Evolutionary conservation across 2,329 filamentous ascomycete species (phyloP).

Genomic region (Apiospora pterosperma): DNA sequence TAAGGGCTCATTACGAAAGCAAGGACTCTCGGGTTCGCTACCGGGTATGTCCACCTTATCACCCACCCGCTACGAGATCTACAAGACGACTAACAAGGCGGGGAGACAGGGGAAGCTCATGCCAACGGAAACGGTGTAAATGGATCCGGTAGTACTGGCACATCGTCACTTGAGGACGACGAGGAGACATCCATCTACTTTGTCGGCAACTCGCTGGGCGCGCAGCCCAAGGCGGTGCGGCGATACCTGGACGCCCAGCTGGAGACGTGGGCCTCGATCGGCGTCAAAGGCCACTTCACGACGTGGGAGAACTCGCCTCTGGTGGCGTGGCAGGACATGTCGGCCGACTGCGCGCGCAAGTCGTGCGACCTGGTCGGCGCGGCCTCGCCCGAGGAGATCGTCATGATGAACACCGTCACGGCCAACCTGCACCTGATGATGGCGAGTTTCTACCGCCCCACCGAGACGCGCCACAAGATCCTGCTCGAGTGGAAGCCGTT

Average conservation of each 20-base stretch:
- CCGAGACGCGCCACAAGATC: conserved; percentile 65
- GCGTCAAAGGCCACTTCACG: conserved; percentile 80
- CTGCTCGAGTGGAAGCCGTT: conserved; percentile 90
- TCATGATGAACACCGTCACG: conserved; percentile 85
- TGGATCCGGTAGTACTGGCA: conserved; percentile 11
- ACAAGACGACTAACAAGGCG: neutral
- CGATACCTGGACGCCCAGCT: conserved; percentile 84
- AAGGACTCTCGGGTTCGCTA: conserved; percentile 45
- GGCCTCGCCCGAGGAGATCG: conserved; percentile 71
- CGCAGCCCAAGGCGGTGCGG: conserved; percentile 80
- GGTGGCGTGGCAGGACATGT: conserved; percentile 73
- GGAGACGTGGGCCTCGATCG: conserved; percentile 78
- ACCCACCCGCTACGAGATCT: neutral
- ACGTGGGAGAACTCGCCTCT: conserved; percentile 65
- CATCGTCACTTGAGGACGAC: conserved; percentile 14
- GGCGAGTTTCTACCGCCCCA: conserved; percentile 79
- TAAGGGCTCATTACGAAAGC: conserved; percentile 66
- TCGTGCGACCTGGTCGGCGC: conserved; percentile 76
- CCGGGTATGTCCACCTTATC: conserved; percentile 30
- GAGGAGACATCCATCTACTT: conserved; percentile 67
- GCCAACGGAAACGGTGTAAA: conserved; percentile 22
- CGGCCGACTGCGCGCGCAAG: conserved; percentile 67
- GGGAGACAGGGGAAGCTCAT: neutral
- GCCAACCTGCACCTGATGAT: conserved; percentile 78
- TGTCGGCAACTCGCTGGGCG: conserved; percentile 84